Percentiles rank a stretch among this genome's conserved stretches.
phyloP scores from a whole-genome alignment of 192 early-diverging fungal species.

The Coemansia guatemalensis region DNA sequence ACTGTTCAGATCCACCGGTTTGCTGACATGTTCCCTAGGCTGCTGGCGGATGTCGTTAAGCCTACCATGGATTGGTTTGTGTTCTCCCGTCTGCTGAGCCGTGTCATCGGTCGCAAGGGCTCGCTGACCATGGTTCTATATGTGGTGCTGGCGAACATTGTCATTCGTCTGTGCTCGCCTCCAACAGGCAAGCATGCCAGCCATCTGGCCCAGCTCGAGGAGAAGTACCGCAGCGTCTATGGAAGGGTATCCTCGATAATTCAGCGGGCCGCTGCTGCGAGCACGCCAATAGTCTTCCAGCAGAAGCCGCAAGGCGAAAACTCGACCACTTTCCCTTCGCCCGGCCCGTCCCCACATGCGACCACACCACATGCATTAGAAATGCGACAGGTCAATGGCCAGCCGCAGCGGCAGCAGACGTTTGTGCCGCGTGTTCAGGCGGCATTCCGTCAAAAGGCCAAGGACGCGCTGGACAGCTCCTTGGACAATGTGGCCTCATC shows the following conservation, averaged over 20 bases:
- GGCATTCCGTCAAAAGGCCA: slow-evolving; percentile 32
- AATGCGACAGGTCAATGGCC: slow-evolving; percentile 5
- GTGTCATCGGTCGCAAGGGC: slow-evolving; percentile 41
- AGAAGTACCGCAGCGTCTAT: slow-evolving; percentile 45
- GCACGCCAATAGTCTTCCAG: slow-evolving; percentile 36
- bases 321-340: slow-evolving; percentile 10
- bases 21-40: slow-evolving; percentile 52
- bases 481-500: slow-evolving; percentile 26
- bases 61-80: slow-evolving; percentile 53
- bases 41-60: slow-evolving; percentile 51
- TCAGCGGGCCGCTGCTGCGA: slow-evolving; percentile 34
- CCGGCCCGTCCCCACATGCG: slow-evolving; percentile 14
- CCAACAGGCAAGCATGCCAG: slow-evolving; percentile 41
- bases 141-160: slow-evolving; percentile 38
- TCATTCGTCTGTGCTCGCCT: slow-evolving; percentile 47
- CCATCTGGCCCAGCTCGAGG: slow-evolving; percentile 36
- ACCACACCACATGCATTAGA: slow-evolving; percentile 20
- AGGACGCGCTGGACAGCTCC: slow-evolving; percentile 30
- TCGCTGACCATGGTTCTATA: slow-evolving; percentile 52
- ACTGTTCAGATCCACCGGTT: slow-evolving; percentile 55
- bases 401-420: slow-evolving; percentile 7
- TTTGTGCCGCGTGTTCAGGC: slow-evolving; percentile 48
- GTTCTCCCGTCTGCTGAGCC: slow-evolving; percentile 51
- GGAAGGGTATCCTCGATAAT: slow-evolving; percentile 43
- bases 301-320: slow-evolving; percentile 16